These are phyloP conservation scores for Leishmania mexicana DNA, from an alignment of 208 protist genomes.

Conservation along the genomic window DNA sequence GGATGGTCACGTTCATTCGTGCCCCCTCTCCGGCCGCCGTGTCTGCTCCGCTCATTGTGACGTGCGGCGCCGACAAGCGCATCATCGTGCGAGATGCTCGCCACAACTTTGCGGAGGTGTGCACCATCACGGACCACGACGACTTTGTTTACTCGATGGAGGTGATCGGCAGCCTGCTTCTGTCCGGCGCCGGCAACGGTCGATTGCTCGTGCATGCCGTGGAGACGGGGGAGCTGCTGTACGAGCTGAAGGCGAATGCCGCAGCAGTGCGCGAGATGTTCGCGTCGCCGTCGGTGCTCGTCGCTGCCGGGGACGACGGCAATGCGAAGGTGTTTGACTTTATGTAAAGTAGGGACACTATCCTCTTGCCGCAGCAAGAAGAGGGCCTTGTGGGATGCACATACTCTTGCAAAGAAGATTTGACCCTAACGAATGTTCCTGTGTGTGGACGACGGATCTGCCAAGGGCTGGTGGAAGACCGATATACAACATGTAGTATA, in stretches of 20 bases:
- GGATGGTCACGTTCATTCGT: constrained; percentile 69
- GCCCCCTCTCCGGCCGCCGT: constrained; percentile 16
- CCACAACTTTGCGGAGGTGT: constrained; percentile 40
- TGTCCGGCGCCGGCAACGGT: constrained; percentile 79
- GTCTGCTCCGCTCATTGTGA: constrained; percentile 59
- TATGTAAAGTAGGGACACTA: constrained; percentile 2
- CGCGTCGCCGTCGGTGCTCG: constrained; percentile 43
- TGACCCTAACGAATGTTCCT: background rate
- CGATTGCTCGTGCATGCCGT: constrained; percentile 83
- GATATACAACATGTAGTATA: background rate
- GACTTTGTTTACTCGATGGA: constrained; percentile 88
- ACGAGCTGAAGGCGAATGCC: constrained; percentile 69
- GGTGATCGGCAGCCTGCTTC: constrained; percentile 58
- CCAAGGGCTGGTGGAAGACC: background rate
- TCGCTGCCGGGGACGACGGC: constrained; percentile 84
- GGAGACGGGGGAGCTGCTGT: constrained; percentile 65
- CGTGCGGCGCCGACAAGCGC: constrained; percentile 77
- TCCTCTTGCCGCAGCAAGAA: background rate
- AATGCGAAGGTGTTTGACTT: constrained; percentile 80
- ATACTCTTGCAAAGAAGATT: background rate
- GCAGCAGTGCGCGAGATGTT: constrained; percentile 82
- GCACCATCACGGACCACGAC: constrained; percentile 59
- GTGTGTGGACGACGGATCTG: background rate
- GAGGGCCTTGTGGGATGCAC: background rate
- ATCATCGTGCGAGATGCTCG: constrained; percentile 75